Conservation (phyloP, 805 yeast genomes). For the Ogataea wickerhamii region DNA sequence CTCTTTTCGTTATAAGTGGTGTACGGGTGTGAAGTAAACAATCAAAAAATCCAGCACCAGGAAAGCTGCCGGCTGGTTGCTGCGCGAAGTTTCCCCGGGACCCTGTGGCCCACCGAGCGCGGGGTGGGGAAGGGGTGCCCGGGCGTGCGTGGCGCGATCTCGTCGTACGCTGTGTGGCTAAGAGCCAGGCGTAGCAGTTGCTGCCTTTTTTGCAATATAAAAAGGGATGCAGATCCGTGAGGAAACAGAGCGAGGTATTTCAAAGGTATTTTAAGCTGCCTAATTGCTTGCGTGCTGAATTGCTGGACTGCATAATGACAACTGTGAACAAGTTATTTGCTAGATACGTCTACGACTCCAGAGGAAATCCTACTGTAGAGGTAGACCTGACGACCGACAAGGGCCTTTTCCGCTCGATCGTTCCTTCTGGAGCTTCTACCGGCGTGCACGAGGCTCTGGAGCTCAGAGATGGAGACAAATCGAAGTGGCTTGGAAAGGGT, state of each 20-base stretch:
- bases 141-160: neutral
- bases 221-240: neutral
- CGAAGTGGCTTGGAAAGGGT: constrained; percentile 99
- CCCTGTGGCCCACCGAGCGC: too few species aligned
- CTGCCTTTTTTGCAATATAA: neutral
- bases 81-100: too few species aligned
- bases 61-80: too few species aligned
- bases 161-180: too few species aligned
- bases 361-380: constrained; percentile 99
- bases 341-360: constrained; percentile 98
- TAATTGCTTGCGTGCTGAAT: neutral
- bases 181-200: too few species aligned
- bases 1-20: too few species aligned
- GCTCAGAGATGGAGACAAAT: constrained; percentile 96
- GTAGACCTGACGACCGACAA: constrained; percentile 91
- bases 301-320: constrained; percentile 22
- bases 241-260: too few species aligned
- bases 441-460: constrained; percentile 99
- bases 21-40: too few species aligned
- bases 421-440: constrained; percentile 99
- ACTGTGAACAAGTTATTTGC: constrained; percentile 85
- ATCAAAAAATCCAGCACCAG: too few species aligned
- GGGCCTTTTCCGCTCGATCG: constrained; percentile 95
- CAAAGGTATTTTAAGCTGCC: too few species aligned
- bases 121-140: too few species aligned